Evolutionary conservation across 306 rosid genomes (phyloP), one percentile per base, ranked within the genome.

Genomic region (Ormosia semicastrata): DNA sequence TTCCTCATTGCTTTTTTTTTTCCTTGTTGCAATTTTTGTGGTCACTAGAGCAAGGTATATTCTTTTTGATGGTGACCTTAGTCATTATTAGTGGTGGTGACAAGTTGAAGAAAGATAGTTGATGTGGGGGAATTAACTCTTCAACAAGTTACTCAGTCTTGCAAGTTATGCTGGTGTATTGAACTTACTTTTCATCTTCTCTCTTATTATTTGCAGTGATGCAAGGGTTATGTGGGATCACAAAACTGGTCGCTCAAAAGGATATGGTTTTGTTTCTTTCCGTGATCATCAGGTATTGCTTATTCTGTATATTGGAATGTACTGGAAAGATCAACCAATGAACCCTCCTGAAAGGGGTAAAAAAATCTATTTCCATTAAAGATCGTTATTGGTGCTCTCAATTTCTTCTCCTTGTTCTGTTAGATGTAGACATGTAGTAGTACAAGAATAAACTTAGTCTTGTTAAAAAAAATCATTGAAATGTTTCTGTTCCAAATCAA

Each of bases 181-280:
- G 68, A 68, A 78, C 73, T 80, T 85, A 83, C 66, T 57, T 50
- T 71, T 72, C 39, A 52, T 54, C 37, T 34, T 52, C 69, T 46
- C 60, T 76, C 36, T 77, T 80, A 44, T 82, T 73, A 79, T 76
- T 76, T 82, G 69, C 88, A 89, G 92, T 62, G 92, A 89, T 69
- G 92, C 92, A 68, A 89, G 88, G 76, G 92, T 89, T 63, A 89
- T 89, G 92, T 89, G 92, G 92, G 92, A 89, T 87, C 90, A 87
- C 75, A 89, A 89, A 89, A 89, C 92, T 80, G 90, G 92, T 29
- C 90, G 90, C 54, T 89, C 92, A 34, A 89, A 87, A 85, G 92
- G 92, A 82, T 89, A 86, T 87, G 90, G 90, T 73, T 89, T 89
- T 87, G 92, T 89, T 73, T 82, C 92, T 69, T 89, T 89, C 79